These are phyloP conservation scores for Blepharisma stoltei DNA, from an alignment of 73 alveolate genomes.

Conservation along the genomic window DNA sequence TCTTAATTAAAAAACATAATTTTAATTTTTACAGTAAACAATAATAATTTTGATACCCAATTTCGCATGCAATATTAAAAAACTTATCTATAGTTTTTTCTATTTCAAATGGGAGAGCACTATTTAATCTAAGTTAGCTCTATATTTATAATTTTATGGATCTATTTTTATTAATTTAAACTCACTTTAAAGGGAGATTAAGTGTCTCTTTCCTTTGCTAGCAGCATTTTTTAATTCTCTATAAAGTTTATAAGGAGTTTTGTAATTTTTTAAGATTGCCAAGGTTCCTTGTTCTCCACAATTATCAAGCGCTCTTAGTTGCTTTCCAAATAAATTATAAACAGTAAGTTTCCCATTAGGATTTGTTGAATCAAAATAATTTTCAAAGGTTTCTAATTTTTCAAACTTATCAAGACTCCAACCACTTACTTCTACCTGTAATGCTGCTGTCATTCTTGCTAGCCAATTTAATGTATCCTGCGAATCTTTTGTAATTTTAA, in stretches of 20 bases:
- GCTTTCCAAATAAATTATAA: constrained; percentile 66
- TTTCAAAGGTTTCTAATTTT: constrained; percentile 53
- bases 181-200: neutral
- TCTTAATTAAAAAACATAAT: too few species aligned
- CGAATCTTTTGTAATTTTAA: constrained; percentile 31
- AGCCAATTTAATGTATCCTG: constrained; percentile 58
- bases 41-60: too few species aligned
- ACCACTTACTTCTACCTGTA: constrained; percentile 39
- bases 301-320: constrained; percentile 74
- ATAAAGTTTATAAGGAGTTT: constrained; percentile 69
- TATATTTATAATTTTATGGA: too few species aligned
- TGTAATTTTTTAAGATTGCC: constrained; percentile 62
- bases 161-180: too few species aligned
- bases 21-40: too few species aligned
- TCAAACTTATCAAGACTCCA: constrained; percentile 35
- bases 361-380: constrained; percentile 62
- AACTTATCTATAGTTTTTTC: too few species aligned
- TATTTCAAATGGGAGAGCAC: too few species aligned
- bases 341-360: constrained; percentile 71
- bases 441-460: constrained; percentile 43
- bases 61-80: too few species aligned
- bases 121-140: too few species aligned
- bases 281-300: constrained; percentile 77
- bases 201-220: constrained; percentile 40
- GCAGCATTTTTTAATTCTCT: constrained; percentile 55